These are phyloP conservation scores for Mucor mucedo DNA, from an alignment of 371 early-diverging fungal species.

Conservation along the genomic window DNA sequence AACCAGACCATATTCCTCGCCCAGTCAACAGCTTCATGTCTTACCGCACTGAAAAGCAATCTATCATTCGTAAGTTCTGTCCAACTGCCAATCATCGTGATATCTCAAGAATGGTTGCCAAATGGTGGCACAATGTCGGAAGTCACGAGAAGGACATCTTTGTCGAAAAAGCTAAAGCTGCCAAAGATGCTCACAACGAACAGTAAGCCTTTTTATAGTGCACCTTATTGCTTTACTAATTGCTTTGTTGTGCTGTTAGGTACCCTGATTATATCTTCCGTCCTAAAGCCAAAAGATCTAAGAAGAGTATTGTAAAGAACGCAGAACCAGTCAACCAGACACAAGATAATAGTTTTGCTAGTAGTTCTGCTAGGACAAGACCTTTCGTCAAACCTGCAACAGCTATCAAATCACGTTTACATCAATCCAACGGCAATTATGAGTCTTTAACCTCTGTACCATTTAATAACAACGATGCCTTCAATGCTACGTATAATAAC, in stretches of 20 bases:
- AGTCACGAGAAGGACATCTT: conserved; percentile 58
- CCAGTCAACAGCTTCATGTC: conserved; percentile 68
- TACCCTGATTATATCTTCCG: conserved; percentile 76
- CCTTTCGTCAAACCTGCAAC: no score
- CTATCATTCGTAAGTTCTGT: conserved; percentile 58
- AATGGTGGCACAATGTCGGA: conserved; percentile 68
- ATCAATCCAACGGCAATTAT: no score
- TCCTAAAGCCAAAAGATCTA: conserved; percentile 64
- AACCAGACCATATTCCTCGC: conserved; percentile 45
- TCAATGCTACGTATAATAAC: not conserved
- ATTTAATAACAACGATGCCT: not conserved
- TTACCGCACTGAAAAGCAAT: conserved; percentile 69
- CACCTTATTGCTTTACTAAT: conserved; percentile 6
- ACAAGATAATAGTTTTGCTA: not conserved
- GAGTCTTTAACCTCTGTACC: not conserved
- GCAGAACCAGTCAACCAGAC: not conserved
- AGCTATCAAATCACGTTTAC: no score
- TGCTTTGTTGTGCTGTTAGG: conserved; percentile 17
- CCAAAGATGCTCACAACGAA: conserved; percentile 59
- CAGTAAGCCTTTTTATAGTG: conserved; percentile 42
- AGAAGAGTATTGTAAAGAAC: not conserved
- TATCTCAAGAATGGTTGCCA: conserved; percentile 67
- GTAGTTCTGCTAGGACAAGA: not conserved
- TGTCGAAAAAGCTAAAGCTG: conserved; percentile 57
- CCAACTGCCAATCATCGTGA: conserved; percentile 71